Base-by-base conservation (phyloP, 768 basidiomycete genomes). In the Suillus plorans region DNA sequence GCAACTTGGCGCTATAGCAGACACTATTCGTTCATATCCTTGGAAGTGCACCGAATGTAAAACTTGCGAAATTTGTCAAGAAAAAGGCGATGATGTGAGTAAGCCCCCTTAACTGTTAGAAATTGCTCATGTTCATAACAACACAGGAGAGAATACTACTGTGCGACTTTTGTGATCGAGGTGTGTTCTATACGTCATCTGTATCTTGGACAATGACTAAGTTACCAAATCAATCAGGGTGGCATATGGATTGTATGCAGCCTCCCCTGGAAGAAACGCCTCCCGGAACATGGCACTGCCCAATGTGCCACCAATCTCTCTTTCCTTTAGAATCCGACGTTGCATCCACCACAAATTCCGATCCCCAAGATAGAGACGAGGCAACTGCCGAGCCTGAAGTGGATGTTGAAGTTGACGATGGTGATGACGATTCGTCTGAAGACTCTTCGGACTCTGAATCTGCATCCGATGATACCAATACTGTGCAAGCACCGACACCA, bases 1-100 rank as follows among this genome's bases (percentile, higher is more conserved):
- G 80, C 78, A 89, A 68, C 82, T 89, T 39, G 77, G 79, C 52
- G 80, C 82, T 60, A 81, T 91, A 59, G 83, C 82, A 20, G 82
- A 87, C 47, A 80, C 83, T n/a, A 80, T 95, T 60, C 81, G 83
- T 63, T 81, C 82, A 34, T 96, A 96, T 74, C 80, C 83, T 18
- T 98, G 96, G 96, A 85, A 85, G 66, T 99, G 96, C 73, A 84
- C 88, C 42, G 93, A 95, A 68, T 97, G 96, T 80, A 97, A 97
- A 80, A 88, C 81, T 64, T 99, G 96, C 74, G 93, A 95, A 78
- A 80, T 94, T 63, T 98, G 96, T 73, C 78, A 84, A 53, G 80
- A 87, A 70, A 95, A 95, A 73, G 93, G 91, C 25, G 90, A 94
- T 76, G 94, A 95, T 77, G 96, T 97, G 78, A 78, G 94, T 81